Base-by-base conservation (phyloP, 1,139 yeast species). In the Candida tetrigidarum region DNA sequence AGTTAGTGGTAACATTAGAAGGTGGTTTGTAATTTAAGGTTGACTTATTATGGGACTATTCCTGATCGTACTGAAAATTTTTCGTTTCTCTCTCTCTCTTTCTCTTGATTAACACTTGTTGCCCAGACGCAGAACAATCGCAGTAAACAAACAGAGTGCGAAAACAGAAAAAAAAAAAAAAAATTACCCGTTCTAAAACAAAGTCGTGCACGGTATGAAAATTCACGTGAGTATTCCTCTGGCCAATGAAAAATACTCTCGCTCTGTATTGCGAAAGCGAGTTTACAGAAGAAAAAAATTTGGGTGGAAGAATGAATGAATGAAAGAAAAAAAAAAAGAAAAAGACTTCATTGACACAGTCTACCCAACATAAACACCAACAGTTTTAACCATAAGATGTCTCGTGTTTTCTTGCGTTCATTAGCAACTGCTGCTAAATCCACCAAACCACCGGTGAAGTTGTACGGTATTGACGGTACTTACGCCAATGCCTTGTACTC, bases 381-480 rank as follows among this genome's bases (percentile, higher is more conserved):
- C 35, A 33, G 39, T 14, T 38, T 23, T 22, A 22, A 12, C 23
- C 29, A 19, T 19, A 46, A 43, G 49, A 41, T 44, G 28, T 74
- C 84, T 60, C 86, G 88, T 77, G 76, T 79, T 59, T 83, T 84
- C 69, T 66, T 76, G 67, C 86, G 93, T 75, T 72, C 86, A 50
- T 69, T 89, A 76, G 87, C 90, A 56, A 72, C 88, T 49, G 79
- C 87, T 56, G 66, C 81, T 58, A 76, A 78, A 62, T 59, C 77
- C 48, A 78, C 80, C 61, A 84, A 84, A 69, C 95, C 96, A 50
- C 98, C 98, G 49, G 86, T 92, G 54, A 97, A 91, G 79, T 81
- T 93, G 68, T 92, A 82, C 63, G 99, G 99, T 54, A 75, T 93
- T 56, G 97, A 92, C 58, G 99, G 98, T 65, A 91, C 98, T 53